Evolutionary conservation across 2,329 filamentous ascomycete species (phyloP), one percentile per base, ranked within the genome.

Genomic region (Graphium sp.): DNA sequence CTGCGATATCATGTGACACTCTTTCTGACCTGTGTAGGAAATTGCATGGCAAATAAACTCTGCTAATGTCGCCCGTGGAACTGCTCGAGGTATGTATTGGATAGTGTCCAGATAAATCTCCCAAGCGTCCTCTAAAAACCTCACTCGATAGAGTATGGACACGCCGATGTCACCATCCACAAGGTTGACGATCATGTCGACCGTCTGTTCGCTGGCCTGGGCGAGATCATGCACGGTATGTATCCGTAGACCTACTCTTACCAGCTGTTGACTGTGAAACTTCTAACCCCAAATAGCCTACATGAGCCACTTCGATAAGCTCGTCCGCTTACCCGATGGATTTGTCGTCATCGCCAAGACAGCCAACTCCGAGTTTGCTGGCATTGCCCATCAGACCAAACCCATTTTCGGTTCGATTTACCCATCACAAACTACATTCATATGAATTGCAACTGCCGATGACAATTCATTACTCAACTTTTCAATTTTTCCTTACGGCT

Each of bases 231-330:
- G 24, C 24, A 15, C 13, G 24, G 24, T 26, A 9, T 18, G 24
- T 26, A 11, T 11, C 83, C 43, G 74, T 80, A 39, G 77, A 93
- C 48, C n/a, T n/a, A n/a, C n/a, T n/a, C n/a, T n/a, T n/a, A n/a
- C n/a, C 20, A 26, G 3, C 17, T 18, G 24, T 17, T 14, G 22
- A 31, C 19, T 16, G 20, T 32, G 19, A 34, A 32, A 27, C 22
- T 7, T 31, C 18, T 12, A n/a, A n/a, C n/a, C n/a, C n/a, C n/a
- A n/a, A 29, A 22, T 28, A 43, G 59, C 81, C 10, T 87, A 70
- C 65, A 94, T 94, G 85, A 79, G 70, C 39, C 87, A 95, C 49
- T 75, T 74, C 33, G 84, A 94, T 55, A 92, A 92, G 61, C 66
- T 95, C 8, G 65, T 64, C 22, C 57, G 65, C 31, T 60, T 93